These are phyloP conservation scores for Gnaphalium uliginosum DNA, from an alignment of 129 eudicot genomes.

Conservation along the genomic window DNA sequence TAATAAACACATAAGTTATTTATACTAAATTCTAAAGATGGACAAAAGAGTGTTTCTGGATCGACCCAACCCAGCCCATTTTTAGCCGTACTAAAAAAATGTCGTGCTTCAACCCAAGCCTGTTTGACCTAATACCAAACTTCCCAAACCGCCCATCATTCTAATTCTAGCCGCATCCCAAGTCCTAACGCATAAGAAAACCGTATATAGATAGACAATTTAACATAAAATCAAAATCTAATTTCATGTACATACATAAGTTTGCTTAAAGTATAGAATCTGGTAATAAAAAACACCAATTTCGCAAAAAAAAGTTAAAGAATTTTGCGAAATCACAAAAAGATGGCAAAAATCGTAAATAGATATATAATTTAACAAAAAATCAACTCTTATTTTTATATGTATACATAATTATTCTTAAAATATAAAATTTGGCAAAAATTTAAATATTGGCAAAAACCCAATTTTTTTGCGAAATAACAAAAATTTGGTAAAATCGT, in stretches of 20 bases:
- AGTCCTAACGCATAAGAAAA: slow-evolving; percentile 6
- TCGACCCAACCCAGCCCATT: background rate
- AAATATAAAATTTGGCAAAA: background rate
- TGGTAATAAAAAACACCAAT: too few species aligned
- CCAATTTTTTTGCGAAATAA: too few species aligned
- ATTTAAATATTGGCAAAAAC: background rate
- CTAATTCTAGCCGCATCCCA: background rate
- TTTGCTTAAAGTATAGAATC: too few species aligned
- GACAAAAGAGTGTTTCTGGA: background rate
- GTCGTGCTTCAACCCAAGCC: background rate
- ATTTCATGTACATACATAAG: too few species aligned
- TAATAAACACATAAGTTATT: background rate
- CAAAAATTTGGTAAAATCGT: background rate
- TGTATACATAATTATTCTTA: background rate
- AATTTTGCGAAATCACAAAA: background rate
- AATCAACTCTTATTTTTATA: background rate
- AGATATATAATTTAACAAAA: background rate
- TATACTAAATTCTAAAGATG: background rate
- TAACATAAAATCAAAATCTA: too few species aligned
- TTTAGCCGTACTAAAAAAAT: background rate
- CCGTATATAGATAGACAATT: too few species aligned
- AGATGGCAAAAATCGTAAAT: background rate
- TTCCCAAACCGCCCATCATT: background rate
- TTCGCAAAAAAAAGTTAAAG: too few species aligned
- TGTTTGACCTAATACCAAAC: background rate